phyloP scores from a whole-genome alignment of 495 filamentous ascomycete genomes.

The Annulohypoxylon nitens region DNA sequence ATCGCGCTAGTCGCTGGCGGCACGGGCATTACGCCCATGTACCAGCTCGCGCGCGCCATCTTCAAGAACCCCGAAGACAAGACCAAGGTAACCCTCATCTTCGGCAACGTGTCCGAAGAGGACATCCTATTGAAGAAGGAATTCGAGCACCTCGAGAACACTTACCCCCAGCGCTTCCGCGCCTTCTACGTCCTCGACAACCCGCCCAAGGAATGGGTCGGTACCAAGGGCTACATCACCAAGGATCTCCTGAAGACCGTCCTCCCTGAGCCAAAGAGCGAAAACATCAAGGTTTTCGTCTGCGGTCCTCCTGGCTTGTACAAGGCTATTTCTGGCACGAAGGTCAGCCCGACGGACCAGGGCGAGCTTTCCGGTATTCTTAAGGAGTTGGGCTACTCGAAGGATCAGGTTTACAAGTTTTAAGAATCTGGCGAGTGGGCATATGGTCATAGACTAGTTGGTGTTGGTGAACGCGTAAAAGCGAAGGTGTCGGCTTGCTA shows the following conservation, averaged over 20 bases:
- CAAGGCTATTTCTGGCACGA: constrained; percentile 88
- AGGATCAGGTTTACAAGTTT: constrained; percentile 99
- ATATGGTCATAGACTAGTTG: constrained; percentile 18
- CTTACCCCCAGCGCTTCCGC: constrained; percentile 90
- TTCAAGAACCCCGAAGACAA: constrained; percentile 96
- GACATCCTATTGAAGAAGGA: constrained; percentile 91
- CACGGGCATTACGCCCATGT: constrained; percentile 93
- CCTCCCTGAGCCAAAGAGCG: constrained; percentile 86
- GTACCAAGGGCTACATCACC: constrained; percentile 79
- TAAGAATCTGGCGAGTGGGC: constrained; percentile 52
- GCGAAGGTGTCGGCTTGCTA: constrained; percentile 15
- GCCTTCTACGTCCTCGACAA: constrained; percentile 92
- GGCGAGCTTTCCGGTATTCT: constrained; percentile 87
- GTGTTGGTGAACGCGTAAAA: constrained; percentile 9
- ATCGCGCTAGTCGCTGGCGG: constrained; percentile 94
- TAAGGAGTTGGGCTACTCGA: constrained; percentile 89
- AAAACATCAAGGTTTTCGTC: constrained; percentile 92
- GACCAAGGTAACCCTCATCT: constrained; percentile 95
- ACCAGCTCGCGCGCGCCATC: constrained; percentile 86
- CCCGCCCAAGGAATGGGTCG: constrained; percentile 83
- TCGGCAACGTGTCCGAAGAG: constrained; percentile 86
- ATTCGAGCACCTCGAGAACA: constrained; percentile 86
- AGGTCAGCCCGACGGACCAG: constrained; percentile 91
- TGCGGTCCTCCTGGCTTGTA: constrained; percentile 94
- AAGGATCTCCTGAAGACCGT: constrained; percentile 95